phyloP scores from a whole-genome alignment of 208 protist genomes.

The Polymyxa betae region DNA sequence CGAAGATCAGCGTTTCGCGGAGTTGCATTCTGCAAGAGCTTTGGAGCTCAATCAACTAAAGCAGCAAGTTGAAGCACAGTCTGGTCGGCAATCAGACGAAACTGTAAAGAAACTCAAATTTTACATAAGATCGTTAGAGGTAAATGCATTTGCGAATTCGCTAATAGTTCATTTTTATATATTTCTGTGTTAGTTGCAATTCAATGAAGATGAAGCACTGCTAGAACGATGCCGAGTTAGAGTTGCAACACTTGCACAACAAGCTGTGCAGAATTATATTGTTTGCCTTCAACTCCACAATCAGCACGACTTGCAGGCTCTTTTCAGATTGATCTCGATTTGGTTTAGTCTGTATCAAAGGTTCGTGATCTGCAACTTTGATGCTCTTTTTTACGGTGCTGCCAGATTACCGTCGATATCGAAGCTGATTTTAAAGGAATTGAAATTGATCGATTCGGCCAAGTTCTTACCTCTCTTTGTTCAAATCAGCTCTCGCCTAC shows the following conservation, averaged over 20 bases:
- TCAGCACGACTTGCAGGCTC: neutral
- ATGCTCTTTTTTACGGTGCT: neutral
- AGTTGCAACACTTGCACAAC: neutral
- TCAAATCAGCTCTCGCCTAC: neutral
- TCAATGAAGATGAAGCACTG: neutral
- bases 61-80: neutral
- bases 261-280: neutral
- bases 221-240: neutral
- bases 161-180: neutral
- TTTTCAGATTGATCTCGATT: neutral
- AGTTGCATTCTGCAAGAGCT: neutral
- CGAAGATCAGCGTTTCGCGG: neutral
- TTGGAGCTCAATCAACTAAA: neutral
- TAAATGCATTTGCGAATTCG: neutral
- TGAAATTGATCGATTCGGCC: neutral
- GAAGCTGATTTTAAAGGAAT: neutral
- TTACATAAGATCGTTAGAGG: neutral
- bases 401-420: neutral
- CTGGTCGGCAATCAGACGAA: neutral
- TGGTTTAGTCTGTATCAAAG: slow-evolving; percentile 23
- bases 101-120: neutral
- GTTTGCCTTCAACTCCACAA: neutral
- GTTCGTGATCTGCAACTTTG: neutral
- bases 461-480: slow-evolving; percentile 38
- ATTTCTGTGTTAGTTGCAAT: neutral